These are phyloP conservation scores for Xylaria hypoxylon DNA, from an alignment of 2,329 filamentous ascomycete species.

Conservation along the genomic window DNA sequence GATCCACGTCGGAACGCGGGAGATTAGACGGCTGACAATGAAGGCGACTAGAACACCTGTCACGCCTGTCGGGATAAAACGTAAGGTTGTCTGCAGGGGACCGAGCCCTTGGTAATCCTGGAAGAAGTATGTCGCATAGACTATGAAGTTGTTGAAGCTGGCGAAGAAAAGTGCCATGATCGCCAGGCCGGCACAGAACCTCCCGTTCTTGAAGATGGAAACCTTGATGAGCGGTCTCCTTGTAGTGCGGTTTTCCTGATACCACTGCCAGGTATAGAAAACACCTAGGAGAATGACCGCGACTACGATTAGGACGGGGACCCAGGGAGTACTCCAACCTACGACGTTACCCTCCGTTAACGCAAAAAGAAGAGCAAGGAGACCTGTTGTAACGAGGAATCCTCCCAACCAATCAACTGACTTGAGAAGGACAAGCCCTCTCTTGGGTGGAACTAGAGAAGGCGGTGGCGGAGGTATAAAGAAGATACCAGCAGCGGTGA, in stretches of 20 bases:
- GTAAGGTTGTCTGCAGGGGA: constrained; percentile 74
- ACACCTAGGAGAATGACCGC: constrained; percentile 65
- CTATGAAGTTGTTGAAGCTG: constrained; percentile 74
- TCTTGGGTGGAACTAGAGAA: constrained; percentile 43
- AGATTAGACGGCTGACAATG: constrained; percentile 66
- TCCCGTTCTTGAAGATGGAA: constrained; percentile 69
- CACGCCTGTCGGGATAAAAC: constrained; percentile 75
- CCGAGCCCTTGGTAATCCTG: constrained; percentile 73
- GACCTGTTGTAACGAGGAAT: constrained; percentile 69
- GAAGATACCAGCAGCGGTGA: constrained; percentile 67
- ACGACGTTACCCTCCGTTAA: constrained; percentile 77
- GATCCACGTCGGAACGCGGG: constrained; percentile 67
- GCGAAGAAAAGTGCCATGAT: constrained; percentile 76
- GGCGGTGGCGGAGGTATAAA: constrained; percentile 67
- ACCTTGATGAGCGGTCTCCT: constrained; percentile 73
- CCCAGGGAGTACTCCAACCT: constrained; percentile 73
- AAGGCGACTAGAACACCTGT: constrained; percentile 68
- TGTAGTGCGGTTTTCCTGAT: constrained; percentile 64
- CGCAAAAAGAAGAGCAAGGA: constrained; percentile 73
- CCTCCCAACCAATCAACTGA: constrained; percentile 76
- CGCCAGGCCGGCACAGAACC: constrained; percentile 71
- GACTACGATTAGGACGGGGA: constrained; percentile 69
- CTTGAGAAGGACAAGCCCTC: constrained; percentile 53
- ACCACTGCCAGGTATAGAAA: constrained; percentile 72
- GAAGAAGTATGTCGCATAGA: constrained; percentile 77